A percentile compares a stretch with the other conserved stretches of the same genome.
Conservation (phyloP, 352 stramenopile genomes). For the Albugo laibachii region DNA sequence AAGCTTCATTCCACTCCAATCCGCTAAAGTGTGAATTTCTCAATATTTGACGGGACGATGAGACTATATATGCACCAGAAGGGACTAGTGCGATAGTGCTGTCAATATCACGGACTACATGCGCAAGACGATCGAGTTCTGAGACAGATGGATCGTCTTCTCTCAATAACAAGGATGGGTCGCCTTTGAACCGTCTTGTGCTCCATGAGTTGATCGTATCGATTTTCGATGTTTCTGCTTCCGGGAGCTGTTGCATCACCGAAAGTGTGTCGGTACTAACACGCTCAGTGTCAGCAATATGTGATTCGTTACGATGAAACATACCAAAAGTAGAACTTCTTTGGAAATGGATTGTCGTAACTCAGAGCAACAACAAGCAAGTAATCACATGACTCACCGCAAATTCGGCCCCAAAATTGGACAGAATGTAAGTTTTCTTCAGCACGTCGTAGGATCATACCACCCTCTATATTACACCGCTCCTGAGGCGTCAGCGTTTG, state of each 20-base stretch:
- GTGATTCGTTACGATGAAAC: neutral
- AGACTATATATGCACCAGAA: constrained; percentile 45
- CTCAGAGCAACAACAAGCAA: constrained; percentile 37
- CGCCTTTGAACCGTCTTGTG: constrained; percentile 46
- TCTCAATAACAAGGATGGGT: constrained; percentile 31
- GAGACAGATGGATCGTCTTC: constrained; percentile 1
- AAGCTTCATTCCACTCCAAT: constrained; percentile 33
- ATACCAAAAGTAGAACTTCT: constrained; percentile 78
- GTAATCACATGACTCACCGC: constrained; percentile 45
- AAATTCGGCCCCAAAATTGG: constrained; percentile 50
- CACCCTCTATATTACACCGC: constrained; percentile 54
- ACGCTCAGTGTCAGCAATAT: neutral
- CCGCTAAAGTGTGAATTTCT: constrained; percentile 45
- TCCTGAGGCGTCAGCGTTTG: constrained; percentile 52
- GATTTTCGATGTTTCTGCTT: constrained; percentile 1
- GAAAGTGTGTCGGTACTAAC: constrained; percentile 48
- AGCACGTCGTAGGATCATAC: constrained; percentile 38
- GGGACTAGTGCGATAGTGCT: constrained; percentile 30
- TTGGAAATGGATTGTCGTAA: constrained; percentile 37
- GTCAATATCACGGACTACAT: constrained; percentile 49
- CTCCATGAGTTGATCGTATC: constrained; percentile 14
- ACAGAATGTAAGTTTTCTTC: constrained; percentile 40
- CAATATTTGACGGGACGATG: constrained; percentile 42
- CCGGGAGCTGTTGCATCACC: constrained; percentile 60
- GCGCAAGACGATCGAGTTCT: constrained; percentile 51